Base-by-base conservation (phyloP, 306 rosid genomes). In the cucumber (Cucumis sativus) region DNA sequence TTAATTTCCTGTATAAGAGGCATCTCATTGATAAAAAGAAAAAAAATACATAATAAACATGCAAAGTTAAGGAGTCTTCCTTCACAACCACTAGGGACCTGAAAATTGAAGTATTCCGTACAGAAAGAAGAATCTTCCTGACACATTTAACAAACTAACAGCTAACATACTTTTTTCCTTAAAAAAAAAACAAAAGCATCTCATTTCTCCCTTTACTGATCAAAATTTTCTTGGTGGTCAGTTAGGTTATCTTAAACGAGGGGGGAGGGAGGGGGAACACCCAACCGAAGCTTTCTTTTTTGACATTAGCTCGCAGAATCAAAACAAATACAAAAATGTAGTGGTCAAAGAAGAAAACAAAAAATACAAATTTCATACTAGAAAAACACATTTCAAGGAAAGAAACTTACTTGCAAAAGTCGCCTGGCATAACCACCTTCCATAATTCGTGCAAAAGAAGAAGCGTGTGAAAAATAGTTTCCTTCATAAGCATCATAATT, bases 401-500 rank as follows among this genome's bases (percentile, higher is more conserved):
- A 81, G 61, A 79, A 80, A 20, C n/a, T 81, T 86, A 85, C 99
- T 97, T 95, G 99, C 88, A 95, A 88, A 37, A 95, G 97, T 25
- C 96, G 85, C 75, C 99, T 83, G 74, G 88, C 99, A 87, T 92
- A 92, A 82, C 91, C 88, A 33, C 99, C 99, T 84, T 95, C 97
- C 98, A 95, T 92, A 59, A 95, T 87, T 51, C 99, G 92, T 70
- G 99, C 99, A 89, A 95, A 95, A 39, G 99, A 87, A 77, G 99
- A 95, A 56, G 99, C 97, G 80, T 95, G 99, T 1, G 97, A 95
- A 77, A 90, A 92, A 56, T 86, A 83, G 77, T 92, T 95, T 72
- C 97, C 99, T 86, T 95, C 99, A 84, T 82, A 95, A 66, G 82
- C 64, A 74, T 89, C 55, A 83, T 89, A 92, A 83, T 87, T 90